phyloP scores from a whole-genome alignment of 208 protist species.

The Trypanosoma rangeli region DNA sequence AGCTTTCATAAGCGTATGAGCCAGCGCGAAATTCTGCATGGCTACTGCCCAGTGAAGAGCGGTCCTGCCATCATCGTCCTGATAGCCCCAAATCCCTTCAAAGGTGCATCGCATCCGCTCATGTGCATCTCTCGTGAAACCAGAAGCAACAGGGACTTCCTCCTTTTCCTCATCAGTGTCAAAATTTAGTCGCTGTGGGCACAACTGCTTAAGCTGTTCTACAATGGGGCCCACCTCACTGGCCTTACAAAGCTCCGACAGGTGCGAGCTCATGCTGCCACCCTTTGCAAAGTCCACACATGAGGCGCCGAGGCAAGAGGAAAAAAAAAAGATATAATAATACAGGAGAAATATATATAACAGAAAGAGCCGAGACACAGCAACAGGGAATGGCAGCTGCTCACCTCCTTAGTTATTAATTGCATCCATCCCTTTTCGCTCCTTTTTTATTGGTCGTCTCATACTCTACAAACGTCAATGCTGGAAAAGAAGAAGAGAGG shows the following conservation, averaged over 20 bases:
- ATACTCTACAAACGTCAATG: neutral
- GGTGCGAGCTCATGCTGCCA: constrained; percentile 33
- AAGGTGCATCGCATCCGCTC: constrained; percentile 30
- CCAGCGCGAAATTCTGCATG: constrained; percentile 74
- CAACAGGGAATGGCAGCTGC: neutral
- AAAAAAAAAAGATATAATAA: constrained; percentile 14
- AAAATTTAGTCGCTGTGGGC: constrained; percentile 8
- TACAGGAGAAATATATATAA: neutral
- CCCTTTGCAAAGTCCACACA: neutral
- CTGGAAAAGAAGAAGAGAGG: neutral
- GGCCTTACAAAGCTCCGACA: constrained; percentile 73
- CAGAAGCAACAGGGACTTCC: neutral
- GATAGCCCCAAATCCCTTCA: constrained; percentile 64
- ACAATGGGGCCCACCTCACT: constrained; percentile 55
- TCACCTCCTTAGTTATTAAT: neutral
- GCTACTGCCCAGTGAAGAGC: constrained; percentile 89
- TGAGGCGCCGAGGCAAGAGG: constrained; percentile 2
- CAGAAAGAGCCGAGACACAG: neutral
- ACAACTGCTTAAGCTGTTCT: constrained; percentile 40
- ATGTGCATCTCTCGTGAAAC: constrained; percentile 8
- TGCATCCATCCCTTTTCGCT: neutral
- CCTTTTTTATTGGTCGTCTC: neutral
- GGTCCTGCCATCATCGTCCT: constrained; percentile 85
- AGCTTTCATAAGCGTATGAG: constrained; percentile 45
- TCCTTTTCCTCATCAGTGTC: neutral